These are phyloP conservation scores for Pseudogymnoascus sp. DNA, from an alignment of 2,329 filamentous ascomycete species.

Conservation along the genomic window DNA sequence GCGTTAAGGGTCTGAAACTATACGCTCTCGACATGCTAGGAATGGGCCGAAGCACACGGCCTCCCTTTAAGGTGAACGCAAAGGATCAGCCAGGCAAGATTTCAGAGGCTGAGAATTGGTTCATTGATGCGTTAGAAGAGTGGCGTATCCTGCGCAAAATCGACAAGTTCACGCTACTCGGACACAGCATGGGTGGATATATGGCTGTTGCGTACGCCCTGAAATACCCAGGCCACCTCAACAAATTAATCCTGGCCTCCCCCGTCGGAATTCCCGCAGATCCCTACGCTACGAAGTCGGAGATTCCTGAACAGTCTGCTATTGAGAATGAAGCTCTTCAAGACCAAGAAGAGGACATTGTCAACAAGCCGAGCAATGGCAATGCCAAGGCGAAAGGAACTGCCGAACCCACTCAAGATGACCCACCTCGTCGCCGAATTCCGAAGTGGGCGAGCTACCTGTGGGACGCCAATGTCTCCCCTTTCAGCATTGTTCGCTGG, in stretches of 20 bases:
- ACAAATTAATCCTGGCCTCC: conserved; percentile 92
- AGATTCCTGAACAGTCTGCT: conserved; percentile 66
- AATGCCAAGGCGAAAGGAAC: conserved; percentile 34
- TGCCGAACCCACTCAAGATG: conserved; percentile 24
- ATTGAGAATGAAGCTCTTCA: conserved; percentile 72
- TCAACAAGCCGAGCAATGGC: conserved; percentile 31
- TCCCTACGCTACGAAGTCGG: conserved; percentile 75
- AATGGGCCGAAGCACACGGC: conserved; percentile 83
- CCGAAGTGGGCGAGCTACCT: conserved; percentile 86
- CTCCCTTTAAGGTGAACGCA: conserved; percentile 73
- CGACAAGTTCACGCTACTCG: conserved; percentile 85
- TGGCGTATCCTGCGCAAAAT: conserved; percentile 86
- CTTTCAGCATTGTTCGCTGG: conserved; percentile 84
- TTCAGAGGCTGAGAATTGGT: conserved; percentile 86
- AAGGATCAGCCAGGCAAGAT: conserved; percentile 76
- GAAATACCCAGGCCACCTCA: conserved; percentile 89
- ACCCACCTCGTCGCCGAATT: conserved; percentile 42
- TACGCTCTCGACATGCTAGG: conserved; percentile 93
- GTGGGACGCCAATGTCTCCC: conserved; percentile 95
- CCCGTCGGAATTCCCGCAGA: conserved; percentile 94
- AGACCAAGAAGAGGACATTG: conserved; percentile 49
- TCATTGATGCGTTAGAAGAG: conserved; percentile 91
- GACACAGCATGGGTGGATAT: conserved; percentile 90
- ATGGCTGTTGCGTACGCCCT: conserved; percentile 90
- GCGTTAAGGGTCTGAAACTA: conserved; percentile 72